Base-by-base conservation (phyloP, 768 basidiomycete species). In the Tubosaeta sp. region DNA sequence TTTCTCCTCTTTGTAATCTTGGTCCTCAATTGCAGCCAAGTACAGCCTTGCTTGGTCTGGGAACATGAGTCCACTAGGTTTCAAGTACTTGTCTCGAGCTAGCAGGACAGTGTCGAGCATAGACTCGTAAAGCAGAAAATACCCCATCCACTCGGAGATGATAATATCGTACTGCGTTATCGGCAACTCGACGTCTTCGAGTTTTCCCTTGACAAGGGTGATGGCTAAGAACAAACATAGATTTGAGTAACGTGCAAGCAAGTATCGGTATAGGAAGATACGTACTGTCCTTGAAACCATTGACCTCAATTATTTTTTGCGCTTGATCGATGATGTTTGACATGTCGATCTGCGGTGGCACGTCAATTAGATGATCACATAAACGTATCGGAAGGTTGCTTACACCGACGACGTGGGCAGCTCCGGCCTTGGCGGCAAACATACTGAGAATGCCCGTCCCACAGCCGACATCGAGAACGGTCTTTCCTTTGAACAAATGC, bases 141-240 rank as follows among this genome's bases (percentile, higher is more conserved):
- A 99, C 38, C 96, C 96, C 96, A 99, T 99, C 96, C 95, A 99
- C 70, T 99, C 96, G 54, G 94, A 96, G 66, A 99, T 90, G 73
- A 99, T 96, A 73, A 99, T 97, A 69, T 99, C 96, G 67, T 93
- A 97, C 69, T 94, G 76, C 55, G 89, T 73, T 64, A 95, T 82
- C 13, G 95, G 95, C 38, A 98, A 79, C 53, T 84, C 83, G 44
- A 84, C 75, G 41, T 99, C 95, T 69, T 99, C 95, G 53, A 99
- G 86, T 73, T 99, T 99, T 52, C 95, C 94, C 73, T 98, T 97
- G 59, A 98, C 86, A 51, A 98, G 85, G 35, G 90, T 94, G 71
- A 97, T 96, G 59, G 80, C 93, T 96, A 49, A 56, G 36, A 48
- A 29, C 32, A 56, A 50, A 48, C 21, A 41, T 25, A 3, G 34